Base-by-base conservation (phyloP, 1,284 basidiomycete genomes). In the Ustilago xerochloae region DNA sequence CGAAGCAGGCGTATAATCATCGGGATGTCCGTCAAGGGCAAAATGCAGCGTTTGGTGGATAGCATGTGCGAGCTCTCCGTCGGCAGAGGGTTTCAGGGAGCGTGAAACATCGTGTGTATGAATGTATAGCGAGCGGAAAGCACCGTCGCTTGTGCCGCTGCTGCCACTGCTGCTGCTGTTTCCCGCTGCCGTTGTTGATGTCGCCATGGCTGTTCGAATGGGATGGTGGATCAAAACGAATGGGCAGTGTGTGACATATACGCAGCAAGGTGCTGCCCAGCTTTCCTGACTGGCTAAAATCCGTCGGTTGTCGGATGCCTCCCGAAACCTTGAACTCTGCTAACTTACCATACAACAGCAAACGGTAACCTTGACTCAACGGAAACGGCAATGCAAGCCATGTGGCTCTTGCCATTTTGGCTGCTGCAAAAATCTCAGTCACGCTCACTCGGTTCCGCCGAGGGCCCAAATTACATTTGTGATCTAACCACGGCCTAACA, bases 11-110 rank as follows among this genome's bases (percentile, higher is more conserved):
- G 56, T 73, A 60, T 74, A 81, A 51, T 80, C 79, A 18, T 80
- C 74, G 22, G 68, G 65, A 46, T 79, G 61, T 8, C 77, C 80
- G 54, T 81, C 80, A 24, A 81, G 74, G 10, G 80, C 73, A 48
- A 75, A 80, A 56, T 81, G 80, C 5, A 81, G 67, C 10, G 80
- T 81, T 36, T 81, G 77, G 49, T 81, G 80, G n/a, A 81, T 58
- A 3, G 80, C 78, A 33, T 81, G 69, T 0, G 80, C 75, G 24
- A 81, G 57, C 38, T 80, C 78, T 52, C 80, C 80, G 47, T 79
- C 76, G 30, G 66, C 39, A 2, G 79, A 79, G 6, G 80, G 77
- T 61, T 81, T 80, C 28, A 81, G 66, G 2, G 63, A 64, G 15
- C 78, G 62, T 4, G 74, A 73, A 28, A 79, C 80, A 35, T 81